Conservation (phyloP, 495 filamentous ascomycete genomes). For the Chlorociboria aeruginascens region DNA sequence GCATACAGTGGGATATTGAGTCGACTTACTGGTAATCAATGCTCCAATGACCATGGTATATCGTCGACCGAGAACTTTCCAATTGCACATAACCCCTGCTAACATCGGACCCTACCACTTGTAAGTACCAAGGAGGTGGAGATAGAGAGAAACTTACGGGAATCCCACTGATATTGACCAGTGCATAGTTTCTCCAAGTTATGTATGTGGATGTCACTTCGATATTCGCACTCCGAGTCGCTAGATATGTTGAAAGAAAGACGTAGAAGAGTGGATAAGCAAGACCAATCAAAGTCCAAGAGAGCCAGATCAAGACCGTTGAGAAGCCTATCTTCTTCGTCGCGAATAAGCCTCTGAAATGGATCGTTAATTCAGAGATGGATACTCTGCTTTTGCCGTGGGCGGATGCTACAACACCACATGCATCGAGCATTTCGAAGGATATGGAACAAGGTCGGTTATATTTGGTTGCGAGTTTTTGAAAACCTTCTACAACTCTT, state of each 20-base stretch:
- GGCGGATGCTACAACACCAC: conserved; percentile 28
- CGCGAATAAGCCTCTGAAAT: conserved; percentile 51
- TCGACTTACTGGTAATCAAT: conserved; percentile 31
- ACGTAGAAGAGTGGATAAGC: conserved; percentile 61
- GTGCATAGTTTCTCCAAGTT: conserved; percentile 61
- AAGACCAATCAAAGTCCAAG: conserved; percentile 58
- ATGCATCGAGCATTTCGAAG: conserved; percentile 43
- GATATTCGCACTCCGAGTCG: conserved; percentile 32
- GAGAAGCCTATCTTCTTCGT: conserved; percentile 48
- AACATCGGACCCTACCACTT: conserved; percentile 41
- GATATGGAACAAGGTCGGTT: conserved; percentile 51
- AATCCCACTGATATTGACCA: conserved; percentile 52
- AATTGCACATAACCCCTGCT: conserved; percentile 51
- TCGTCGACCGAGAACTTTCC: conserved; percentile 41
- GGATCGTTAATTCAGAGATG: conserved; percentile 36
- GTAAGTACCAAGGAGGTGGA: not conserved
- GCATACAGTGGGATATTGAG: not conserved
- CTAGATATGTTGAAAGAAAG: conserved; percentile 45
- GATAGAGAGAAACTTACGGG: conserved; percentile 19
- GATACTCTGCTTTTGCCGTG: conserved; percentile 33
- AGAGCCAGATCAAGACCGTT: conserved; percentile 54
- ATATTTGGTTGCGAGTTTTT: conserved; percentile 49
- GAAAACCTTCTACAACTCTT: conserved; percentile 46
- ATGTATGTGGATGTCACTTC: conserved; percentile 36
- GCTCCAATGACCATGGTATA: conserved; percentile 58